Conservation (phyloP, 306 rosid genomes). For the Malus sieversii region DNA sequence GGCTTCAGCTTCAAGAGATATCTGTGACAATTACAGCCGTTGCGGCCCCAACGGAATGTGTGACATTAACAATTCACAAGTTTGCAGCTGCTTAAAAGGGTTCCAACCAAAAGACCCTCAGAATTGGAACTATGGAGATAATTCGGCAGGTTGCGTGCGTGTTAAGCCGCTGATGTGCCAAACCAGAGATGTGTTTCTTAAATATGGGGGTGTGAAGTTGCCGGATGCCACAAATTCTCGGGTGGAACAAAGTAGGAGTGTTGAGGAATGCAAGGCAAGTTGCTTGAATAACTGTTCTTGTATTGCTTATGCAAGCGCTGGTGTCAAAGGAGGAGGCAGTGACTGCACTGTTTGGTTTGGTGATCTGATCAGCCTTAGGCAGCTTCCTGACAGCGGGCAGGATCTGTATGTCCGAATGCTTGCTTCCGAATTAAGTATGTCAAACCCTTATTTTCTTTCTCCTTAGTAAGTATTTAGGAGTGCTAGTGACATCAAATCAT, state of each 20-base stretch:
- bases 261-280: constrained; percentile 30
- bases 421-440: too few relatives aligned
- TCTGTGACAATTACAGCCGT: constrained; percentile 1
- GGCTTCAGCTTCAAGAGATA: constrained; percentile 7
- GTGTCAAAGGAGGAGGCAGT: constrained; percentile 6
- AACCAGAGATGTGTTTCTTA: constrained; percentile 16
- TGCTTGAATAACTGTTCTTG: constrained; percentile 53
- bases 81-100: constrained; percentile 33
- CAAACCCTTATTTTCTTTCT: background rate
- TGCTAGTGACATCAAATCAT: too few relatives aligned
- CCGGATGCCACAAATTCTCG: constrained; percentile 34
- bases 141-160: constrained; percentile 40
- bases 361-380: constrained; percentile 28
- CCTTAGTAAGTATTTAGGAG: background rate
- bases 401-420: constrained; percentile 30
- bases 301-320: constrained; percentile 39
- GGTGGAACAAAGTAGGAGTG: constrained; percentile 26
- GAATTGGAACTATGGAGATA: constrained; percentile 20
- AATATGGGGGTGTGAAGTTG: constrained; percentile 21
- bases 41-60: constrained; percentile 39
- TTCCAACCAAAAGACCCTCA: constrained; percentile 26
- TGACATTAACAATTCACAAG: background rate
- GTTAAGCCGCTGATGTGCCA: constrained; percentile 23
- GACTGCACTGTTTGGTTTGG: constrained; percentile 52
- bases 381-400: constrained; percentile 11